Evolutionary conservation across 352 stramenopile genomes (phyloP), one percentile per base, ranked within the genome.

Genomic region (Pythium rhizo-oryzae): DNA sequence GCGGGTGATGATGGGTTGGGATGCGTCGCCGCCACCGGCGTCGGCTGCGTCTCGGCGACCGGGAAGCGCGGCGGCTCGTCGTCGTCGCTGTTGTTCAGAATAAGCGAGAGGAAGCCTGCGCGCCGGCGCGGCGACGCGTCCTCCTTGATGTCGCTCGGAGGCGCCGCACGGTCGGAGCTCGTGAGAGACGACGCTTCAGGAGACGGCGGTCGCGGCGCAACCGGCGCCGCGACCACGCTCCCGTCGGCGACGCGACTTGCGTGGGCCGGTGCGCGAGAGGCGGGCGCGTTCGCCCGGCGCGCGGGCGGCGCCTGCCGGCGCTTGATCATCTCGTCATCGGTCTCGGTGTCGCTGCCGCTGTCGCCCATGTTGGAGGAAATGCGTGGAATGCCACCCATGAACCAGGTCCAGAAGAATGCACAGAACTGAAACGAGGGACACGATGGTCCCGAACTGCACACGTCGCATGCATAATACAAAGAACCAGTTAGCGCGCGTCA

Each of bases 241-340:
- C 30, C 55, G 49, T 9, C 41, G 18, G 4, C 6, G 15, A 39
- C 24, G 37, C 50, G 23, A 30, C 4, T 44, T 41, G 0, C 50
- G 25, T 24, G 50, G 12, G 0, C 35, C 5, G 18, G 11, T 54
- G 18, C 41, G 19, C n/a, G 5, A 24, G 1, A 3, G 15, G 18
- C 15, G 15, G 39, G 46, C 25, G 28, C n/a, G 13, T 47, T 24
- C 8, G 18, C 1, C 12, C 9, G 15, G 0, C 13, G 39, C 18
- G 52, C 5, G 15, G n/a, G 62, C 0, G 18, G n/a, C 49, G 46
- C 49, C 39, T 62, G 24, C 3, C 58, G 5, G 18, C 52, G 51
- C 51, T 62, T 53, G 13, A 57, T 35, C 12, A 68, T 28, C 62
- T 68, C 62, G 62, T 68, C 62, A 35, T 68, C 62, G n/a, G 62